These are phyloP conservation scores for Fusarium burgessii DNA, from an alignment of 2,329 filamentous ascomycete species.

Conservation along the genomic window DNA sequence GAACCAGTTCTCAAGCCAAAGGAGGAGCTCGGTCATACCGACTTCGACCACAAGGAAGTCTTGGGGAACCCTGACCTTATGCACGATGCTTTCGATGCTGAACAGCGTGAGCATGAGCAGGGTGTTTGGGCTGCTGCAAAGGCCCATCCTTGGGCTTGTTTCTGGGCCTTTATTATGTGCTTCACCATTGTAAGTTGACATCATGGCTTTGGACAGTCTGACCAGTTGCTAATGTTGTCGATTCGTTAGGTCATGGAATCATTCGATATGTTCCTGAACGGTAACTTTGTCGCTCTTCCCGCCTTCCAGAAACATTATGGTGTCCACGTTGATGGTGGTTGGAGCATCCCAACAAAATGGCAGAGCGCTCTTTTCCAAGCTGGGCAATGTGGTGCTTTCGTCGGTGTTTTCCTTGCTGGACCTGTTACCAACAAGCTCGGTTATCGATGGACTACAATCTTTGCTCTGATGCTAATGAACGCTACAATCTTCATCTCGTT, in stretches of 20 bases:
- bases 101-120: slow-evolving; percentile 58
- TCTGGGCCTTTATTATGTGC: slow-evolving; percentile 63
- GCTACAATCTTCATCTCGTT: slow-evolving; percentile 62
- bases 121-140: slow-evolving; percentile 54
- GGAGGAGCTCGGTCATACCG: slow-evolving; percentile 12
- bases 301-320: slow-evolving; percentile 55
- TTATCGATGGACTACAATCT: slow-evolving; percentile 54
- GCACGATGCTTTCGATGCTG: slow-evolving; percentile 46
- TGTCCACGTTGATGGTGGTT: slow-evolving; percentile 40
- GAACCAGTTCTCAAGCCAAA: slow-evolving; percentile 14
- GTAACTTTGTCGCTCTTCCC: slow-evolving; percentile 58
- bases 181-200: slow-evolving; percentile 59
- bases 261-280: slow-evolving; percentile 61
- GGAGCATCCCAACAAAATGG: slow-evolving; percentile 56
- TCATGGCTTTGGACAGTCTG: accelerated
- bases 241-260: slow-evolving; percentile 61
- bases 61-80: slow-evolving; percentile 36
- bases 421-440: slow-evolving; percentile 53
- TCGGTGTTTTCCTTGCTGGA: slow-evolving; percentile 54
- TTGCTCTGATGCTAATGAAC: slow-evolving; percentile 55
- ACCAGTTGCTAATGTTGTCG: slow-evolving; percentile 5
- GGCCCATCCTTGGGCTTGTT: slow-evolving; percentile 57
- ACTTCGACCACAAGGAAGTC: slow-evolving; percentile 24
- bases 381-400: slow-evolving; percentile 52
- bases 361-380: slow-evolving; percentile 52